Percentiles rank a stretch among this genome's conserved stretches.
These are phyloP conservation scores for Mortierella sp. DNA, from an alignment of 371 early-diverging fungal species.

Conservation along the genomic window DNA sequence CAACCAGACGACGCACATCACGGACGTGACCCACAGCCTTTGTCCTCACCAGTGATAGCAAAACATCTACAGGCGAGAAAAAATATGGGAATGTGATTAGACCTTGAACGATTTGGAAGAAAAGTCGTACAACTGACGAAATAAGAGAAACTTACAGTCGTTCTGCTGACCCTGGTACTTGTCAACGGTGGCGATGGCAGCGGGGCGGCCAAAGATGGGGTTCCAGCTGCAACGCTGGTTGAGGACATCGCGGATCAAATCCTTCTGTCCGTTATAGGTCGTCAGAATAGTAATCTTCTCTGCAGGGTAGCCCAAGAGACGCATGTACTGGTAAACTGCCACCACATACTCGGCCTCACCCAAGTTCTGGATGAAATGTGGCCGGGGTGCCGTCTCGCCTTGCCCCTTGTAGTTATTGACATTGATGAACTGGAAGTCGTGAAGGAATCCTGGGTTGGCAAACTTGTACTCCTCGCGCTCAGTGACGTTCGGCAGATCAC, in stretches of 20 bases:
- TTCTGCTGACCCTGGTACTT: conserved; percentile 96
- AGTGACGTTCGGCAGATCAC: conserved; percentile 69
- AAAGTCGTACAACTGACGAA: not conserved
- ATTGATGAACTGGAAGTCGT: conserved; percentile 89
- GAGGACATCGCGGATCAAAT: conserved; percentile 92
- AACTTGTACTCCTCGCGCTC: conserved; percentile 60
- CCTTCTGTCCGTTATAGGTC: conserved; percentile 96
- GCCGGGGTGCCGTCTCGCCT: conserved; percentile 90
- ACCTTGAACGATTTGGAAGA: not conserved
- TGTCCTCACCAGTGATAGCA: conserved; percentile 96
- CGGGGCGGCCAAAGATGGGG: conserved; percentile 82
- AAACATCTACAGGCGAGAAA: conserved; percentile 68
- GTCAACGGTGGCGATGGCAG: conserved; percentile 90
- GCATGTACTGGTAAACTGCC: conserved; percentile 96
- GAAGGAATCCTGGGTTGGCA: conserved; percentile 89
- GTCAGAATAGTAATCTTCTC: conserved; percentile 92
- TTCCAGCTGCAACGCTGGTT: conserved; percentile 88
- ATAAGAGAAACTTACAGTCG: conserved; percentile 76
- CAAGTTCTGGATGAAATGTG: conserved; percentile 89
- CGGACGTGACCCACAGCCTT: conserved; percentile 91
- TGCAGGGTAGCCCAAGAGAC: conserved; percentile 92
- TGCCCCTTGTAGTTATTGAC: conserved; percentile 81
- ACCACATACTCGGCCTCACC: conserved; percentile 98
- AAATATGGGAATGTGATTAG: not conserved
- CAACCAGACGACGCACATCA: conserved; percentile 90